Evolutionary conservation across 73 alveolate species (phyloP), one percentile per base, ranked within the genome.

Genomic region (Chromera velia): DNA sequence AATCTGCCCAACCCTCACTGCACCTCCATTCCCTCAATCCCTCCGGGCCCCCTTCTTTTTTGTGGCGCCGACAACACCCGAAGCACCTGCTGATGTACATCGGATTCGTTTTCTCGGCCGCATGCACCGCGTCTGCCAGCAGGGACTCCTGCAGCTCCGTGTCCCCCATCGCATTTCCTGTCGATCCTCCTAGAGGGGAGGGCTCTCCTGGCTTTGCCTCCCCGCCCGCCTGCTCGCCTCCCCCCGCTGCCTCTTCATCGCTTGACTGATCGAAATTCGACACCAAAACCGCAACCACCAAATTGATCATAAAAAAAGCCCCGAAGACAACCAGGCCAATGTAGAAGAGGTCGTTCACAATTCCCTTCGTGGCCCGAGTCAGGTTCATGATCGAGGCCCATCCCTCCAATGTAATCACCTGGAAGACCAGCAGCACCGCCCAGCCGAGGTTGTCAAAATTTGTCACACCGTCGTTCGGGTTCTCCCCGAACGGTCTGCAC

Each of bases 221-320:
- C 28, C 33, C 68, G 34, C 33, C 71, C 28, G 76, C 17, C 34
- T 75, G 33, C 26, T 28, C 32, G 65, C 66, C 0, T 26, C 80
- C n/a, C 27, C n/a, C 28, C 49, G n/a, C 83, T 69, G 28, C 82
- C 80, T 19, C 75, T 0, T 80, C 73, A 27, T 48, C 62, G 33
- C 19, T 13, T 0, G 31, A 40, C 74, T 78, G 33, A 33, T 73
- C 46, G 65, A 86, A 86, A 6, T 64, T 74, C 68, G 72, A 76
- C 65, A 63, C 76, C 45, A 76, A 70, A 28, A 83, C 93, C 18
- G 93, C 93, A 0, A 83, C 74, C 74, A 79, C 74, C 13, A 88
- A 78, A 45, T 88, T 82, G 46, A 88, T 69, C n/a, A 88, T 64
- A 70, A 88, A 88, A 70, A 83, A 88, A 7, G 93, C 74, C 6